Evolutionary conservation across 805 yeast species (phyloP), one percentile per base, ranked within the genome.

Genomic region (Metschnikowia dekortorum): DNA sequence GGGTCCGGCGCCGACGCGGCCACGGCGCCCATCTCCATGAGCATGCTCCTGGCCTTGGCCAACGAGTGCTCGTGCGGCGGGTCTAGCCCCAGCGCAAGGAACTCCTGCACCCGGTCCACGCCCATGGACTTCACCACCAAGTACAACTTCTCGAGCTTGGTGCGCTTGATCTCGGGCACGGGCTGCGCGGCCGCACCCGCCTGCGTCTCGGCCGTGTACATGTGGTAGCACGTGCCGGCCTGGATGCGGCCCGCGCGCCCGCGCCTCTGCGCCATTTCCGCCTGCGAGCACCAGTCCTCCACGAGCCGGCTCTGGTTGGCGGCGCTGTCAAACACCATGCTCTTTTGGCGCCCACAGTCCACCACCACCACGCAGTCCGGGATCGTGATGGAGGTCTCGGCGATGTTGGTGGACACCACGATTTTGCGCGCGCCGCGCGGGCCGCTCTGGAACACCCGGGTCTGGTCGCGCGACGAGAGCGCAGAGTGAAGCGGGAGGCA

Each of bases 231-330:
- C 11, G 74, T 71, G 50, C 99, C 99, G 28, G 75, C 75, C 34
- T 84, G 80, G 10, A 92, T 89, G 79, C 99, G 91, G 55, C 99
- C 99, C n/a, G 97, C 92, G 73, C 99, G 87, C 65, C 99, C 99
- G 65, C 96, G 76, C 70, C 99, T 80, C 67, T 92, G 99, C 22
- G 82, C 79, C 22, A 84, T 84, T 61, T 95, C 96, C 0, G 98
- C 97, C 54, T 80, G 80, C 0, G 98, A 91, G 22, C 89, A 89
- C 89, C 96, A 92, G 4, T 77, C 74, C 59, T 92, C 97, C 4
- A 82, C 74, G 43, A 92, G 74, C 48, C 80, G 80, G 0, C 94
- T 83, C 5, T 90, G 79, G 57, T 87, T 87, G 13, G 82, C 73
- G 35, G 70, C 74, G 0, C 89, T 60, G 62, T 89, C 91, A 61